Evolutionary conservation across 164 flowering plant genomes (phyloP).

Genomic region (Stephania japonica): DNA sequence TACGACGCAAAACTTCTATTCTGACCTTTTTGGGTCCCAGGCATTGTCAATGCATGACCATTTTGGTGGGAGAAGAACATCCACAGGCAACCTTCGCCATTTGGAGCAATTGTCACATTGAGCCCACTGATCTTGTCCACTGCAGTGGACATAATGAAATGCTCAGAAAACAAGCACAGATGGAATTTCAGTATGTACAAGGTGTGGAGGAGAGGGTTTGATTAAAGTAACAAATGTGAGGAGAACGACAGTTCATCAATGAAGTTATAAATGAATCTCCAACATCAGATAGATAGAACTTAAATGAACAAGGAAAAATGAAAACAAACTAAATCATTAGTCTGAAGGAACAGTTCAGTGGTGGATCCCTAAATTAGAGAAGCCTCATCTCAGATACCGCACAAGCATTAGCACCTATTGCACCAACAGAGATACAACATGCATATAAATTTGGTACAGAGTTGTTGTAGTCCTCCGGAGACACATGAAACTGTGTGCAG

Average conservation of each 20-base stretch:
- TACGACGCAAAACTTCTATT: background rate
- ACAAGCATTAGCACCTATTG: background rate
- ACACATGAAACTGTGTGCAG: too few species aligned
- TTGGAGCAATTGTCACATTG: conserved; percentile 89
- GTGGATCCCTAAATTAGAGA: background rate
- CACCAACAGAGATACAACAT: background rate
- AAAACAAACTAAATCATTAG: background rate
- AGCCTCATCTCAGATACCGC: background rate
- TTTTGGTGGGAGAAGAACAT: conserved; percentile 67
- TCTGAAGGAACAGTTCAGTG: background rate
- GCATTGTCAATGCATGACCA: conserved; percentile 84
- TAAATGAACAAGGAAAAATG: background rate
- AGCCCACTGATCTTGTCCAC: conserved; percentile 89
- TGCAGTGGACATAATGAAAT: conserved; percentile 19
- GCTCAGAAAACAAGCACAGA: background rate
- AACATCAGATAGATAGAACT: background rate
- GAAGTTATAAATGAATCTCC: too few species aligned
- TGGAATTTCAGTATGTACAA: background rate
- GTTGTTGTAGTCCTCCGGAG: too few species aligned
- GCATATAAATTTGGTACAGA: too few species aligned
- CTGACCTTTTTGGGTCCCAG: conserved; percentile 75
- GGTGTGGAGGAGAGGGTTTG: background rate
- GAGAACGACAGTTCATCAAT: background rate
- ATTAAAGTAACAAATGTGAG: background rate
- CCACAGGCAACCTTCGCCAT: conserved; percentile 83